phyloP scores from a whole-genome alignment of 1,284 basidiomycete species.

The Melampsora americana region DNA sequence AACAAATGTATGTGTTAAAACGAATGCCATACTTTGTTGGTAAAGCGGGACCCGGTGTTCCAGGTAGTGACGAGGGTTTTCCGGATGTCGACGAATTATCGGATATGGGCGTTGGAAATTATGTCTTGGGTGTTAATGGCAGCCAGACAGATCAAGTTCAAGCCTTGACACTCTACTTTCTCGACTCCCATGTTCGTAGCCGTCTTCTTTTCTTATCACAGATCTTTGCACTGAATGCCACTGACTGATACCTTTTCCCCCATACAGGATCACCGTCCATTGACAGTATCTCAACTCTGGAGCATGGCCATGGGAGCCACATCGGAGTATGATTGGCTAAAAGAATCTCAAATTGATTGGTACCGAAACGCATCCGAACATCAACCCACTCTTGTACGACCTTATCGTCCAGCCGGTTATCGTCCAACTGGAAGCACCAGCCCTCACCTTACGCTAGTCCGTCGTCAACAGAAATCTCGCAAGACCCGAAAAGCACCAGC shows the following conservation, averaged over 20 bases:
- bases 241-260: background rate
- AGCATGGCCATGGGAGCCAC: slow-evolving; percentile 23
- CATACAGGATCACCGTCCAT: slow-evolving; percentile 12
- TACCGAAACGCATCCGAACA: slow-evolving; percentile 15
- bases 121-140: slow-evolving; percentile 28
- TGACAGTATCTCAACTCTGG: slow-evolving; percentile 26
- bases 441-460: background rate
- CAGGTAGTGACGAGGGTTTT: slow-evolving; percentile 8
- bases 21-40: slow-evolving; percentile 50
- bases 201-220: background rate
- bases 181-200: slow-evolving; percentile 47
- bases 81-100: slow-evolving; percentile 8
- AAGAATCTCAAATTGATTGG: slow-evolving; percentile 39
- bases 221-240: background rate
- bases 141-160: slow-evolving; percentile 13
- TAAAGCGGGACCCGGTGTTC: slow-evolving; percentile 47
- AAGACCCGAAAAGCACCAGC: slow-evolving; percentile 47
- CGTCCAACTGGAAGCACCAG: background rate
- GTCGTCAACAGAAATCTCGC: background rate
- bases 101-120: slow-evolving; percentile 42
- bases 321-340: slow-evolving; percentile 30
- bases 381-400: slow-evolving; percentile 21
- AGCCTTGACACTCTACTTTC: slow-evolving; percentile 48
- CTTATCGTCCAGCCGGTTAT: slow-evolving; percentile 1
- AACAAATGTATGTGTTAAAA: slow-evolving; percentile 49